Conservation (phyloP, 2,329 filamentous ascomycete species). For the Lecanicillium sp. region DNA sequence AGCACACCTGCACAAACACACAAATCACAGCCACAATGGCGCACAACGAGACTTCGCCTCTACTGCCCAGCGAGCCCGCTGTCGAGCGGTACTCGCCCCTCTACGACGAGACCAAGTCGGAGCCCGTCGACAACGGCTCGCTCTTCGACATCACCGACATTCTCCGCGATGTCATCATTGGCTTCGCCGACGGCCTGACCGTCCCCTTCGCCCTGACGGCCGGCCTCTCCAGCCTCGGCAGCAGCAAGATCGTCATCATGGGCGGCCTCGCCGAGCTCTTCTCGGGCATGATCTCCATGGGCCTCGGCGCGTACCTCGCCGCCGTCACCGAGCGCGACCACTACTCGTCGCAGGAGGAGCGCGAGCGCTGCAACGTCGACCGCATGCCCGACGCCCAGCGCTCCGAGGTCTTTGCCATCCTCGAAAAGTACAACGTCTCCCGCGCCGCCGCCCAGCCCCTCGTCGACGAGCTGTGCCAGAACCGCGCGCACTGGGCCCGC, state of each 20-base stretch:
- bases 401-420: constrained; percentile 43
- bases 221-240: constrained; percentile 60
- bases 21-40: constrained; percentile 19
- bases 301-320: constrained; percentile 66
- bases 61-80: constrained; percentile 27
- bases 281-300: constrained; percentile 72
- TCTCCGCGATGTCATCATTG: constrained; percentile 63
- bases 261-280: constrained; percentile 71
- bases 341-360: constrained; percentile 43
- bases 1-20: neutral
- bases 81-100: constrained; percentile 23
- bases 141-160: constrained; percentile 36
- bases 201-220: constrained; percentile 76
- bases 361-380: constrained; percentile 38
- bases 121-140: constrained; percentile 19
- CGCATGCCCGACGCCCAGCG: constrained; percentile 39
- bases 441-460: constrained; percentile 37
- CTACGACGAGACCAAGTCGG: constrained; percentile 18
- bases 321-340: constrained; percentile 51
- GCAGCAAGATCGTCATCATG: constrained; percentile 61
- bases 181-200: constrained; percentile 71
- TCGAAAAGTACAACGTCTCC: constrained; percentile 45
- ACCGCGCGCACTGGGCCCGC: constrained; percentile 43
- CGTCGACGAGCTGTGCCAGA: constrained; percentile 42
- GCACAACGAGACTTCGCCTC: constrained; percentile 27